phyloP scores from a whole-genome alignment of 2,329 filamentous ascomycete genomes.

The Ilyonectria robusta region DNA sequence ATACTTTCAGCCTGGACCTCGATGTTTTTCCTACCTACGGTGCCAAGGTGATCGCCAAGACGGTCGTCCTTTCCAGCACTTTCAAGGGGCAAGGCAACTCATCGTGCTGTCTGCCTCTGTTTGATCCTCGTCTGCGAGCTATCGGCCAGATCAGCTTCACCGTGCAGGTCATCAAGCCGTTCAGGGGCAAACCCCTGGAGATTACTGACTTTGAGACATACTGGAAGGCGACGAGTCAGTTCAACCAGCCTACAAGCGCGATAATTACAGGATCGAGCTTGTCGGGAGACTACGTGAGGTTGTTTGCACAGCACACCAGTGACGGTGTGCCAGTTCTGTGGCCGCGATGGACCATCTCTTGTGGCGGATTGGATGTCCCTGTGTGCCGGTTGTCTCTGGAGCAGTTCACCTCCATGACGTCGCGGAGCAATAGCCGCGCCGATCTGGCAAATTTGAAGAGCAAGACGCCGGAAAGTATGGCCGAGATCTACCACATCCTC shows the following conservation, averaged over 20 bases:
- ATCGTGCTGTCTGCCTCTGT: conserved; percentile 87
- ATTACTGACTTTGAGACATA: conserved; percentile 99
- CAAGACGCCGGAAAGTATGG: conserved; percentile 68
- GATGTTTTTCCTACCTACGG: conserved; percentile 98
- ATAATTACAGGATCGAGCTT: conserved; percentile 96
- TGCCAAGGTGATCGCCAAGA: conserved; percentile 96
- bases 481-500: conserved; percentile 79
- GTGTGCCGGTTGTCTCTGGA: conserved; percentile 83
- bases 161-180: conserved; percentile 97
- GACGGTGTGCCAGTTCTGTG: conserved; percentile 91
- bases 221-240: conserved; percentile 97
- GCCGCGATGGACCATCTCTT: conserved; percentile 84
- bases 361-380: conserved; percentile 84
- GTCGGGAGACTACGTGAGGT: conserved; percentile 92
- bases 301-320: conserved; percentile 92
- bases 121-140: conserved; percentile 90
- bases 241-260: conserved; percentile 84
- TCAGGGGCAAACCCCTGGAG: conserved; percentile 90
- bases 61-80: conserved; percentile 88
- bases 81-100: conserved; percentile 85
- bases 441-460: conserved; percentile 60
- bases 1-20: conserved; percentile 95
- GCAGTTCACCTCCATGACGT: conserved; percentile 74
- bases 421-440: conserved; percentile 57
- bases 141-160: conserved; percentile 96